Evolutionary conservation across 139 green algal species (phyloP).

Genomic region (Microglena sp.): DNA sequence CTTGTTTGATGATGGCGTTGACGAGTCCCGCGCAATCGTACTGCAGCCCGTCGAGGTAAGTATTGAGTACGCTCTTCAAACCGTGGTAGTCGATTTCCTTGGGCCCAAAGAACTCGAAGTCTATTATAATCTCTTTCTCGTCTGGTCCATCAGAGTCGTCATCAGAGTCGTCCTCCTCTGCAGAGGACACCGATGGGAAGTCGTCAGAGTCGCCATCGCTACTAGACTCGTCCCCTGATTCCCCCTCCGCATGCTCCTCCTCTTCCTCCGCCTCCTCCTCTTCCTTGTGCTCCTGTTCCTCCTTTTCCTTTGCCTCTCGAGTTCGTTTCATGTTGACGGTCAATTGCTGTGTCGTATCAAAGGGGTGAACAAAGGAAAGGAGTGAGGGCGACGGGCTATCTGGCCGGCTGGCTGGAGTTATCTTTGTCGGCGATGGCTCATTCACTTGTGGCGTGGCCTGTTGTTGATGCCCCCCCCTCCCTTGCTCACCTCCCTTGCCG

Average conservation of each 20-base stretch:
- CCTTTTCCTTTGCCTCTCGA: too few species aligned
- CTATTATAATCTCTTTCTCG: slow-evolving; percentile 54
- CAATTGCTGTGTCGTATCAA: too few species aligned
- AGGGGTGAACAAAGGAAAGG: too few species aligned
- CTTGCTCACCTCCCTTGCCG: too few species aligned
- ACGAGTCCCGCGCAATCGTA: slow-evolving; percentile 60
- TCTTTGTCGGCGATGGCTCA: too few species aligned
- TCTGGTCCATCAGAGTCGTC: slow-evolving; percentile 27
- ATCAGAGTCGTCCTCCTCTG: slow-evolving; percentile 12
- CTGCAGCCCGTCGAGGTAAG: slow-evolving; percentile 63
- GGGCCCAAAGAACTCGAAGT: slow-evolving; percentile 85
- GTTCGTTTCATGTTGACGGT: too few species aligned
- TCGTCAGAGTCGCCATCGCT: slow-evolving; percentile 9
- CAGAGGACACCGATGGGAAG: slow-evolving; percentile 4
- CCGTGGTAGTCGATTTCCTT: slow-evolving; percentile 79
- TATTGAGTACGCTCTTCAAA: slow-evolving; percentile 61
- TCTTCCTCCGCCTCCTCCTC: slow-evolving; percentile 7
- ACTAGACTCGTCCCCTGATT: not conserved
- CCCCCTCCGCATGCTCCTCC: slow-evolving; percentile 1
- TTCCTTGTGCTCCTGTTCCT: slow-evolving; percentile 4
- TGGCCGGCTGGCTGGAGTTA: too few species aligned
- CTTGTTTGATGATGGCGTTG: slow-evolving; percentile 63
- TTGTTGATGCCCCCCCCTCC: too few species aligned
- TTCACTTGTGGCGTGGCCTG: too few species aligned
- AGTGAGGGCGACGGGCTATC: too few species aligned